These are phyloP conservation scores for Colletotrichum eremochloae DNA, from an alignment of 2,329 filamentous ascomycete genomes.

Conservation along the genomic window DNA sequence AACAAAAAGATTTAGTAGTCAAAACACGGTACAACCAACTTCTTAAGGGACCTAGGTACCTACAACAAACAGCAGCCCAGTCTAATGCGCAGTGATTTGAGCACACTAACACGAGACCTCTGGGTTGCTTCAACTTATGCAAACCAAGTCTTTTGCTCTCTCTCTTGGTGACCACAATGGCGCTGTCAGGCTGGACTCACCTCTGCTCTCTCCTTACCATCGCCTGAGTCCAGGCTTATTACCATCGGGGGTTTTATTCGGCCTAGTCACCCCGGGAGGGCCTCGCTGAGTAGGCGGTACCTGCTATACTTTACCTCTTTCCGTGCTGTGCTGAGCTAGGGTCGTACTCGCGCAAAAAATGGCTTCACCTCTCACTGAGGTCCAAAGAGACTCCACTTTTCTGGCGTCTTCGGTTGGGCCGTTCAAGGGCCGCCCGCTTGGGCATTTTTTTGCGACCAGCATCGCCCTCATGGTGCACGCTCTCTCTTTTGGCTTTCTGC, in stretches of 20 bases:
- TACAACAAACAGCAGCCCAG: constrained; percentile 2
- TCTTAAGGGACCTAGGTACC: background rate
- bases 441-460: constrained; percentile 44
- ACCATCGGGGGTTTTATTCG: constrained; percentile 9
- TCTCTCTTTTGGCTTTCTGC: background rate
- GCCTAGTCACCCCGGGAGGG: constrained; percentile 3
- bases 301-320: constrained; percentile 17
- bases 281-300: background rate
- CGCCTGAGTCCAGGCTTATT: background rate
- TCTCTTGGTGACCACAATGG: background rate
- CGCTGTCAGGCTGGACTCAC: constrained; percentile 7
- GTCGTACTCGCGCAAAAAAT: constrained; percentile 19
- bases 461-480: constrained; percentile 20
- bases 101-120: background rate
- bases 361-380: constrained; percentile 13
- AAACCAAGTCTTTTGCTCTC: constrained; percentile 18
- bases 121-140: constrained; percentile 24
- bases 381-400: constrained; percentile 26
- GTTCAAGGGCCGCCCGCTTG: constrained; percentile 36
- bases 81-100: constrained; percentile 22
- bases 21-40: no score
- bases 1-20: background rate
- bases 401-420: constrained; percentile 23
- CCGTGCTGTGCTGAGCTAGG: constrained; percentile 16
- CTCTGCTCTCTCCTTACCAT: constrained; percentile 5